Conservation (phyloP, 2,329 filamentous ascomycete genomes). For the Phialemoniopsis sp. region DNA sequence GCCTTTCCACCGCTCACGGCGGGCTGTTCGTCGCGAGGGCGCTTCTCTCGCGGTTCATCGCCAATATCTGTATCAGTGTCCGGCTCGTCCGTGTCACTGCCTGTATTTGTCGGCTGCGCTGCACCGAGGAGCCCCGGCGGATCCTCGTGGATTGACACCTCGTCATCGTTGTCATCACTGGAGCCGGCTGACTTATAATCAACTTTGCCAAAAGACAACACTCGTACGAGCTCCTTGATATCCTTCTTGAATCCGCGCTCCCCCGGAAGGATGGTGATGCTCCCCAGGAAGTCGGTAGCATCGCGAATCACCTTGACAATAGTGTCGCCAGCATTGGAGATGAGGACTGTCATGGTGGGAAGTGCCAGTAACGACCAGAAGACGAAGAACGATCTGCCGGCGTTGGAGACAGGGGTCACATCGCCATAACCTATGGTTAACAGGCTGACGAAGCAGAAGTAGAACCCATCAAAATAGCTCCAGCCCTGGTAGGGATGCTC, state of each 20-base stretch:
- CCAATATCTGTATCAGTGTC: constrained; percentile 4
- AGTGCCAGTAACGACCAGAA: constrained; percentile 85
- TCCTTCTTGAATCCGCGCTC: constrained; percentile 44
- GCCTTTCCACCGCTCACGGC: too few species aligned
- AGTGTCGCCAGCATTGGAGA: constrained; percentile 80
- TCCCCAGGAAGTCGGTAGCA: constrained; percentile 50
- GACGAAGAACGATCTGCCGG: constrained; percentile 84
- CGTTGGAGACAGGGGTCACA: constrained; percentile 68
- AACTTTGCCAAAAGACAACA: constrained; percentile 30
- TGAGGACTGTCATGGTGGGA: constrained; percentile 83
- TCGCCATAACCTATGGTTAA: constrained; percentile 89
- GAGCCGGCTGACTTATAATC: too few species aligned
- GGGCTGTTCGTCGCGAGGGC: too few species aligned
- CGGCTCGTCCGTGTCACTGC: constrained; percentile 10
- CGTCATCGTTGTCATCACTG: constrained; percentile 13
- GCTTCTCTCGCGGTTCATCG: too few species aligned
- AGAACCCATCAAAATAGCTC: constrained; percentile 77
- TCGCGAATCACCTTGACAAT: constrained; percentile 62
- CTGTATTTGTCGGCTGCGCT: constrained; percentile 13
- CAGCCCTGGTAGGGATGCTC: constrained; percentile 54
- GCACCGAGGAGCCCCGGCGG: constrained; percentile 37
- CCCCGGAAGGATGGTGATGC: constrained; percentile 56
- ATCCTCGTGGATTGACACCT: constrained; percentile 21
- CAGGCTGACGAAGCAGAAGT: constrained; percentile 81
- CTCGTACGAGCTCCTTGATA: constrained; percentile 35